phyloP scores from a whole-genome alignment of 2,329 filamentous ascomycete genomes.

The Colletotrichum limetticola region DNA sequence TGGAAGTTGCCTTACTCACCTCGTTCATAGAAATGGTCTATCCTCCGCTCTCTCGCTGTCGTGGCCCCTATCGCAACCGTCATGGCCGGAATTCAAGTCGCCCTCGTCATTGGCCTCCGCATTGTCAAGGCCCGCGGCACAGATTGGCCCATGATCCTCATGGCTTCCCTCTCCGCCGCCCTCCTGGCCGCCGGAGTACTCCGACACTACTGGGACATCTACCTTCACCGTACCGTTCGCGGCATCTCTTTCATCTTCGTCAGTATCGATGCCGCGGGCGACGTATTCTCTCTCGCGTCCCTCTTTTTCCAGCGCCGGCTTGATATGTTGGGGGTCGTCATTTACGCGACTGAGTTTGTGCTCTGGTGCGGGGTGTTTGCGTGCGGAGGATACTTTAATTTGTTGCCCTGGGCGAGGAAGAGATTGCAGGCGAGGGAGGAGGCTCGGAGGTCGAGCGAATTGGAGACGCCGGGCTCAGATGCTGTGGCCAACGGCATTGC shows the following conservation, averaged over 20 bases:
- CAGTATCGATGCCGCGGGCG: conserved; percentile 74
- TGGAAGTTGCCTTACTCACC: conserved; percentile 8
- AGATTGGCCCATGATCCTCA: conserved; percentile 72
- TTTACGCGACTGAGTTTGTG: conserved; percentile 73
- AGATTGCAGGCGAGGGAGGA: conserved; percentile 41
- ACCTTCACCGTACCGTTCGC: conserved; percentile 70
- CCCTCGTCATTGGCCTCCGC: conserved; percentile 67
- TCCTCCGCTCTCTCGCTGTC: conserved; percentile 58
- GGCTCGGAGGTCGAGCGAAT: not conserved
- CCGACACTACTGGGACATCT: conserved; percentile 77
- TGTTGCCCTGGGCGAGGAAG: conserved; percentile 65
- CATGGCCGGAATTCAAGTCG: conserved; percentile 69
- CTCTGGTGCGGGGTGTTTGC: conserved; percentile 76
- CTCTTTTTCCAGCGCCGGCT: conserved; percentile 69
- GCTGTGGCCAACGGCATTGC: conserved; percentile 40
- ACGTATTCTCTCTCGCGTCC: conserved; percentile 73
- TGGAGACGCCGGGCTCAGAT: not conserved
- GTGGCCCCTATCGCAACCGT: conserved; percentile 61
- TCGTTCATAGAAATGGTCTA: conserved; percentile 59
- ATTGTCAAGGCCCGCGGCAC: conserved; percentile 54
- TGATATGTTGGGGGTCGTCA: conserved; percentile 71
- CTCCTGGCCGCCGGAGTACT: conserved; percentile 74
- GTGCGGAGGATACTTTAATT: conserved; percentile 72
- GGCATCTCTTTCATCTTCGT: conserved; percentile 81
- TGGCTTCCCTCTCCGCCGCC: conserved; percentile 73